Base-by-base conservation (phyloP, 2,329 filamentous ascomycete genomes). In the Scytalidium sp. region DNA sequence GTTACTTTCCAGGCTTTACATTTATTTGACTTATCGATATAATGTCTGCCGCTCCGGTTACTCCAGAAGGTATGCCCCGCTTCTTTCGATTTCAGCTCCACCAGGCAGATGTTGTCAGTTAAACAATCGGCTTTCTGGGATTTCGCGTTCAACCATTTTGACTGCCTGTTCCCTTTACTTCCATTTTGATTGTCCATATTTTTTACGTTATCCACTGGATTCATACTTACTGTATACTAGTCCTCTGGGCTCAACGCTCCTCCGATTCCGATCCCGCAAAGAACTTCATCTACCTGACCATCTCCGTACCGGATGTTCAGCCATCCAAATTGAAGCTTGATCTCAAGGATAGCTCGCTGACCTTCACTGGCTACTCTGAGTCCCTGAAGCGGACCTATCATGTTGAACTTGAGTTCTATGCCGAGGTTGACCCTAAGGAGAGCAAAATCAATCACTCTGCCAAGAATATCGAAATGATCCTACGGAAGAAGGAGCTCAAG, bases 201-300 rank as follows among this genome's bases (percentile, higher is more conserved):
- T n/a, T n/a, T n/a, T n/a, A n/a, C n/a, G n/a, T n/a, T n/a, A n/a
- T n/a, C n/a, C n/a, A n/a, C n/a, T n/a, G 32, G 17, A 15, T n/a
- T n/a, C 19, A 47, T 50, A 25, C 15, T 46, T 19, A 39, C 44
- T 41, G 2, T 39, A 5, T 42, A 29, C 43, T 65, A 97, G 94
- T 99, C 63, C 88, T 91, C 73, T 99, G 94, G 94, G 93, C 94
- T 59, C 94, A 99, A 79, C 92, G 94, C 79, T 97, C 93, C 43
- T 94, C 86, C 66, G 76, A 72, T 62, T 77, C 78, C 60, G 92
- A 97, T 49, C 70, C 88, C 50, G 80, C 85, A 70, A 95, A 92
- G 79, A 99, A 99, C 81, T 89, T 90, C 76, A 76, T 99, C 79
- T 96, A 91, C 78, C 81, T 99, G 60, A 95, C 90, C 67, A 90